Evolutionary conservation across 164 flowering plant species (phyloP).

Genomic region (Macadamia tetraphylla): DNA sequence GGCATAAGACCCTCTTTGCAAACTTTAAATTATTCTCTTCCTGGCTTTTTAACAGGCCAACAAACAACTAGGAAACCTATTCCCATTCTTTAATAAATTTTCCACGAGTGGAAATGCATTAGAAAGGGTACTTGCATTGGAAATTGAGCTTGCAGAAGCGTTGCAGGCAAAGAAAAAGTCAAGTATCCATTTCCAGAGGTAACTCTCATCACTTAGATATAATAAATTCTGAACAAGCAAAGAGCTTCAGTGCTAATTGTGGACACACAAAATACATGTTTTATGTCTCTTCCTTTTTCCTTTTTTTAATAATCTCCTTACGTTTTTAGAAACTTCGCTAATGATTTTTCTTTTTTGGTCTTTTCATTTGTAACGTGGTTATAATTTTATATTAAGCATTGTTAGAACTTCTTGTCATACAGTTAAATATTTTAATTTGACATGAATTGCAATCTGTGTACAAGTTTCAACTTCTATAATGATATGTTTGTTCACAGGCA

Average conservation of each 20-base stretch:
- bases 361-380: no score
- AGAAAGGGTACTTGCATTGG: constrained; percentile 89
- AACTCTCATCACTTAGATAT: constrained; percentile 3
- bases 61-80: constrained; percentile 58
- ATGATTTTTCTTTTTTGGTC: neutral
- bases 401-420: no score
- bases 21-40: neutral
- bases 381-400: no score
- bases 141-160: constrained; percentile 91
- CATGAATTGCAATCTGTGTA: no score
- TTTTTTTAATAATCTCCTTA: neutral
- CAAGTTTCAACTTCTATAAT: no score
- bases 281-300: neutral
- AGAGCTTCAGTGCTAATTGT: neutral
- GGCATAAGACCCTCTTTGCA: neutral
- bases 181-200: constrained; percentile 74
- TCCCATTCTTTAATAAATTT: constrained; percentile 58
- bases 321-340: neutral
- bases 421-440: no score
- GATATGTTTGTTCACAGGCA: no score
- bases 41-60: constrained; percentile 44
- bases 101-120: constrained; percentile 62
- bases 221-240: neutral
- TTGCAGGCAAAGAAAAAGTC: constrained; percentile 65
- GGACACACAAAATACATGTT: neutral